Conservation (phyloP, 352 stramenopile species). For the Phytophthora meadii region DNA sequence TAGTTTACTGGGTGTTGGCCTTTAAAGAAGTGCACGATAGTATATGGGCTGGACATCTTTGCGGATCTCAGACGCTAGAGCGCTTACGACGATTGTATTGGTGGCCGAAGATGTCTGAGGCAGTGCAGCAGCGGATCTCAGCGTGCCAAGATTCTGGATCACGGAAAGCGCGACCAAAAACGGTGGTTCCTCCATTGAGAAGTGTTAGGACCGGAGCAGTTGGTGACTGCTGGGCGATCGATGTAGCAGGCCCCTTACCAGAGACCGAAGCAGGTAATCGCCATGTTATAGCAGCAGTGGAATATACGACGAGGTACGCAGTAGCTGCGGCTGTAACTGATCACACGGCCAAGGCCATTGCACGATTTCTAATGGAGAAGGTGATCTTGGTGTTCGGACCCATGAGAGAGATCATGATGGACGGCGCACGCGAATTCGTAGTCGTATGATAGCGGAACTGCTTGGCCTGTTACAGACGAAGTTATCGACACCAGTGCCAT, state of each 20-base stretch:
- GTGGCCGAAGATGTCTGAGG: conserved; percentile 5
- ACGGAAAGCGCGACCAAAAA: conserved; percentile 13
- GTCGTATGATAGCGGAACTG: too few species aligned
- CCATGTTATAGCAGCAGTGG: conserved; percentile 17
- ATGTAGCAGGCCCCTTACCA: conserved; percentile 14
- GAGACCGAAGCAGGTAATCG: conserved; percentile 7
- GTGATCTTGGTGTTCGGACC: conserved; percentile 19
- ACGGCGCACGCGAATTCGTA: too few species aligned
- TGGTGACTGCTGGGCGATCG: conserved; percentile 22
- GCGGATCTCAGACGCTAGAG: neutral
- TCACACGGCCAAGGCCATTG: neutral
- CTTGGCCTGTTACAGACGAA: too few species aligned
- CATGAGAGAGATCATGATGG: conserved; percentile 17
- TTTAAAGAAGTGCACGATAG: conserved; percentile 19
- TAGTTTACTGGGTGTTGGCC: neutral
- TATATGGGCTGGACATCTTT: conserved; percentile 10
- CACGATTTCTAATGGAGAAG: conserved; percentile 5
- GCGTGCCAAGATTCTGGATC: conserved; percentile 20
- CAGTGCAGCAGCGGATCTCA: neutral
- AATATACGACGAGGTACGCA: conserved; percentile 26
- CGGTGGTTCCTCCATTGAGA: conserved; percentile 18
- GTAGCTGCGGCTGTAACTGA: conserved; percentile 6
- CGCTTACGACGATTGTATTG: conserved; percentile 1
- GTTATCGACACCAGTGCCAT: too few species aligned
- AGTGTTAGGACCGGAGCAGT: conserved; percentile 12